Evolutionary conservation across 176 grass and related monocot genomes (phyloP), one percentile per base, ranked within the genome.

Genomic region (Metroxylon sagu): DNA sequence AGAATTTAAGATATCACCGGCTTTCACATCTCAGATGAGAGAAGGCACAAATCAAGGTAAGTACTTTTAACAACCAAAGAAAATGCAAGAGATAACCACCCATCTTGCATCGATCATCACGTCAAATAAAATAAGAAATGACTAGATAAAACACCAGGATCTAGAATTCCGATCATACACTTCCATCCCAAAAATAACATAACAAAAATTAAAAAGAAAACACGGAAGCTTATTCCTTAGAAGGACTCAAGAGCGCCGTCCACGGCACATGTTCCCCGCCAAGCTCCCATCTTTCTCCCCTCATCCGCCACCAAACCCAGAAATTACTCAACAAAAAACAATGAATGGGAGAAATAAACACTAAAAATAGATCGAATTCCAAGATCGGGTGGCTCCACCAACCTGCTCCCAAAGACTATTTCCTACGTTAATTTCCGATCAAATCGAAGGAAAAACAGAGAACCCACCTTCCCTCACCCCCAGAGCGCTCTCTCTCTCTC

Each of bases 211-310:
- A 43, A 10, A 14, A 12, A 43, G 8, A 49, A 52, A 17, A 71
- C 3, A 8, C 7, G 12, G 6, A 28, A 50, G 3, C 43, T 25
- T 30, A 21, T 5, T 18, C 25, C 30, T 16, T 14, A 19, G 16
- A 15, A 26, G 25, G 3, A 54, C 7, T 12, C 4, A 60, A 17
- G 51, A 39, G 56, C 60, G 23, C 25, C 68, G 21, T 71, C 2
- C 48, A 71, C 56, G 68, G 56, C 56, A 60, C 35, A 23, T 17
- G 51, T 51, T 71, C 56, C 56, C 35, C 7, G 35, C 35, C 35
- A 43, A 43, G 35, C 35, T 29, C 68, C 19, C 56, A 27, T 43
- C 48, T 17, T 19, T 21, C 29, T 17, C 56, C 5, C n/a, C 8
- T 49, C 25, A n/a, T 18, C 4, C 3, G 26, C 56, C 17, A 14